phyloP scores from a whole-genome alignment of 164 flowering plant genomes.

The Litsea cubeba region DNA sequence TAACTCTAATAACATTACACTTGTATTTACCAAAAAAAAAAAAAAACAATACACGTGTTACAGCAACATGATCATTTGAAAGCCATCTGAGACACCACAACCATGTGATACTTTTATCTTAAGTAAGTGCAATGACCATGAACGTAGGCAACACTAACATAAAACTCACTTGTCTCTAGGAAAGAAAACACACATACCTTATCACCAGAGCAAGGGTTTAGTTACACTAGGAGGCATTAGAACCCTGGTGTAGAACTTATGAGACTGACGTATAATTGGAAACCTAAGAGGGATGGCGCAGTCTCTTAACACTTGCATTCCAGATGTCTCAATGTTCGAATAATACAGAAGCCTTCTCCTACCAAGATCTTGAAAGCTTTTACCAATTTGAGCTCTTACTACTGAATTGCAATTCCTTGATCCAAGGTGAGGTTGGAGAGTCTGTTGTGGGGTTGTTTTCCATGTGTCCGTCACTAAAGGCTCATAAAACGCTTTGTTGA shows the following conservation, averaged over 20 bases:
- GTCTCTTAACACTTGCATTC: too few relatives aligned
- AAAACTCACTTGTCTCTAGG: too few relatives aligned
- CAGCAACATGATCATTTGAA: too few relatives aligned
- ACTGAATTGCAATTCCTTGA: neutral
- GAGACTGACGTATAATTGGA: neutral
- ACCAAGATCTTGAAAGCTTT: neutral
- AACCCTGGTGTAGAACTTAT: neutral
- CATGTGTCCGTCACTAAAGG: constrained; percentile 10
- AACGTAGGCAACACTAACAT: too few relatives aligned
- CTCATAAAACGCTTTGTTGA: constrained; percentile 35
- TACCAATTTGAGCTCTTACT: neutral
- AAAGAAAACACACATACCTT: too few relatives aligned
- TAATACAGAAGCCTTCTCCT: neutral
- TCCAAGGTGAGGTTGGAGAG: neutral
- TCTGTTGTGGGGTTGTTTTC: neutral
- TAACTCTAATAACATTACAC: too few relatives aligned
- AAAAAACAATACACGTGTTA: too few relatives aligned
- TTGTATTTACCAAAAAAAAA: too few relatives aligned
- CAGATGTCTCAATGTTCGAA: neutral
- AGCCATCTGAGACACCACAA: too few relatives aligned
- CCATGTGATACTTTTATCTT: too few relatives aligned
- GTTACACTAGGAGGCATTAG: neutral
- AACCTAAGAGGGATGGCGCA: neutral
- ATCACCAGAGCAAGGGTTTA: neutral
- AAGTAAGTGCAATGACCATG: too few relatives aligned